Evolutionary conservation across 2,329 filamentous ascomycete genomes (phyloP).

Genomic region (Cladophialophora psammophila): DNA sequence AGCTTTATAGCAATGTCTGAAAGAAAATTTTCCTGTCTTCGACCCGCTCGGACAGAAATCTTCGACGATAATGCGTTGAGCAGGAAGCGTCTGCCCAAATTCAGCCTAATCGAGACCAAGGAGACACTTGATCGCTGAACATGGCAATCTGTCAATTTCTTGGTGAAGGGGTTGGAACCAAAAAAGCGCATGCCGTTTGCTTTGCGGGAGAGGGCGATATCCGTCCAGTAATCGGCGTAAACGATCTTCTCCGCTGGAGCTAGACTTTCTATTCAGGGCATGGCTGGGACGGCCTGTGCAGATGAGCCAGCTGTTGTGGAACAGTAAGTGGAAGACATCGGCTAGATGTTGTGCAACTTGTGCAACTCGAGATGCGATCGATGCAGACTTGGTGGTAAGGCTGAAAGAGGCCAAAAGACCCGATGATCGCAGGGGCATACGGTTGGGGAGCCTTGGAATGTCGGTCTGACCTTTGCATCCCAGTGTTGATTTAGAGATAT

Average conservation of each 20-base stretch:
- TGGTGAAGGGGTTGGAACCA: background rate
- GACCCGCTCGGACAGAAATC: background rate
- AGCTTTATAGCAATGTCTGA: background rate
- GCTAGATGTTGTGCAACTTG: constrained; percentile 15
- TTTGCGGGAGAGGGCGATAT: background rate
- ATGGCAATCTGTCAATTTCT: background rate
- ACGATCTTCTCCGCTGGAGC: background rate
- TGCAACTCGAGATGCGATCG: constrained; percentile 3
- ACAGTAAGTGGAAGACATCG: constrained; percentile 7
- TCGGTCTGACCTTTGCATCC: background rate
- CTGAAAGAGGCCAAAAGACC: constrained; percentile 1
- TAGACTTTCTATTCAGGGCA: constrained; percentile 16
- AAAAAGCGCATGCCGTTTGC: background rate
- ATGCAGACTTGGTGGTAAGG: constrained; percentile 5
- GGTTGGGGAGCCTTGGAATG: background rate
- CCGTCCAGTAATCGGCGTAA: constrained; percentile 7
- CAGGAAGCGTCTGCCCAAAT: background rate
- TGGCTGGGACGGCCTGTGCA: constrained; percentile 13
- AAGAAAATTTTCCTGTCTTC: background rate
- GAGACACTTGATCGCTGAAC: background rate
- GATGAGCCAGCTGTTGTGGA: constrained; percentile 6
- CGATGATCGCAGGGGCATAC: background rate
- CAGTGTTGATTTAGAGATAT: background rate
- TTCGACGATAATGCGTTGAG: background rate
- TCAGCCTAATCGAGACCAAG: background rate